Conservation (phyloP, 495 filamentous ascomycete species). For the Tuber brumale region DNA sequence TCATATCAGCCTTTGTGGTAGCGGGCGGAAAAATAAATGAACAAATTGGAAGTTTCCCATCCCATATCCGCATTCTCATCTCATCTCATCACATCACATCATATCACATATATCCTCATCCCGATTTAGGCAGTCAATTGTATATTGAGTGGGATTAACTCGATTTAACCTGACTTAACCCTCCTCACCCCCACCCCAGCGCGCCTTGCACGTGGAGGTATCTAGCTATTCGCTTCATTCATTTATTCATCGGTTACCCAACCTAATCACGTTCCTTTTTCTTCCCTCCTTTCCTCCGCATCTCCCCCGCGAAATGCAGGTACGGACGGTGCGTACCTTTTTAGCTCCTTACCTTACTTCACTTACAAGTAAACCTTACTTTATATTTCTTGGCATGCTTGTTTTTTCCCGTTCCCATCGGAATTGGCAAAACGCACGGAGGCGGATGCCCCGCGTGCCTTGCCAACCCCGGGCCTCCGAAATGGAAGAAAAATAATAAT, state of each 20-base stretch:
- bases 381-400: not conserved
- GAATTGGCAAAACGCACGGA: not conserved
- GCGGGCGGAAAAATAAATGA: not conserved
- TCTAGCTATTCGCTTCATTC: not conserved
- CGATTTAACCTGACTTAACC: not conserved
- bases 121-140: not conserved
- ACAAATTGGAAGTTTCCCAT: not conserved
- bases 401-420: not conserved
- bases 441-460: not conserved
- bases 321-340: not conserved
- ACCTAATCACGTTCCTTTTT: not conserved
- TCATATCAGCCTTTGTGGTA: not conserved
- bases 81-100: not conserved
- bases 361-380: not conserved
- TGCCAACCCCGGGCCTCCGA: not conserved
- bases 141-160: not conserved
- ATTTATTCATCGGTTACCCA: not conserved
- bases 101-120: not conserved
- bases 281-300: not conserved
- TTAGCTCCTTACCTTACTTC: not conserved
- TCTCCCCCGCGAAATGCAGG: conserved; percentile 2
- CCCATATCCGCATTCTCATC: not conserved
- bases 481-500: not conserved
- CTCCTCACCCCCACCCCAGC: not conserved
- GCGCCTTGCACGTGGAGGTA: not conserved